Evolutionary conservation across 331 rosid species (phyloP).

Genomic region (Telfairia occidentalis): DNA sequence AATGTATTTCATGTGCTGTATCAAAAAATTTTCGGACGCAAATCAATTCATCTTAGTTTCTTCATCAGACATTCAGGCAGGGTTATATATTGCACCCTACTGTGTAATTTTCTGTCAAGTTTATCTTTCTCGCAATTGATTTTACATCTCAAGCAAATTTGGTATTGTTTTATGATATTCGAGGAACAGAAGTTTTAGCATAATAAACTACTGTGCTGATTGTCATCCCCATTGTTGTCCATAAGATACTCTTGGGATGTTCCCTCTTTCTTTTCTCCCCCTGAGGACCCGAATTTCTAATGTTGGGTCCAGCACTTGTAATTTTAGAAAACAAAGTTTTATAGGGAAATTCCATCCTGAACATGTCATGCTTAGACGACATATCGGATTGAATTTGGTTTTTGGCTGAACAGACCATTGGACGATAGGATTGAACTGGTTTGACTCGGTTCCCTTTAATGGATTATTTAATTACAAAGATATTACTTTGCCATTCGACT

Average conservation of each 20-base stretch:
- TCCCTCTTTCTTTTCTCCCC: not conserved
- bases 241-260: not conserved
- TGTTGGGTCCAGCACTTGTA: not conserved
- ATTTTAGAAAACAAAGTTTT: not conserved
- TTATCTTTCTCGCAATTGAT: slow-evolving; percentile 7
- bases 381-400: not conserved
- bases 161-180: not conserved
- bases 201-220: slow-evolving; percentile 2
- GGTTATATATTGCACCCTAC: slow-evolving; percentile 1
- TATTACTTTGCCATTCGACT: not conserved
- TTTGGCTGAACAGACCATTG: not conserved
- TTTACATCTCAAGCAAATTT: slow-evolving; percentile 1
- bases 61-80: slow-evolving; percentile 6
- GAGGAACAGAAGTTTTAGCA: not conserved
- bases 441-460: not conserved
- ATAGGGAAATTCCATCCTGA: not conserved
- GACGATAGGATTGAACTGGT: not conserved
- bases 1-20: slow-evolving; percentile 6
- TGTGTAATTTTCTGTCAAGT: slow-evolving; percentile 2
- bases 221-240: not conserved
- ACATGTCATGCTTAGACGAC: not conserved
- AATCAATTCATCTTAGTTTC: slow-evolving; percentile 20
- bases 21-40: slow-evolving; percentile 21
- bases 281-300: not conserved
- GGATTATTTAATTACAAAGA: not conserved